Evolutionary conservation across 2,329 filamentous ascomycete genomes (phyloP).

Genomic region (Purpureocillium takamizusanense): DNA sequence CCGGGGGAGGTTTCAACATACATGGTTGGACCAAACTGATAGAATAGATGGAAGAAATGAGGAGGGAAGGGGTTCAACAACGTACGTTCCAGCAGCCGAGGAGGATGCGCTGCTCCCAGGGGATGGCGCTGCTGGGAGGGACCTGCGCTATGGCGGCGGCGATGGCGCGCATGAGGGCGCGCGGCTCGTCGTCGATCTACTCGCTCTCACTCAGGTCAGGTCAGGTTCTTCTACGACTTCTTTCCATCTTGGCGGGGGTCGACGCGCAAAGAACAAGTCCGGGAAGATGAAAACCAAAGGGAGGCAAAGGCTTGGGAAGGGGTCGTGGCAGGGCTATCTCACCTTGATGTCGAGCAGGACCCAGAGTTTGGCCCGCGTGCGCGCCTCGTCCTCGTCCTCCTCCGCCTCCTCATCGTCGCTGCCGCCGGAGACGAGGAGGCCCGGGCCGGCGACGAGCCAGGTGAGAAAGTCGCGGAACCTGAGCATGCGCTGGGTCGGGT

Average conservation of each 20-base stretch:
- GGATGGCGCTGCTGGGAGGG: constrained; percentile 32
- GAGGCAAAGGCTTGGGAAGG: no score
- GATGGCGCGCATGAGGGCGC: constrained; percentile 62
- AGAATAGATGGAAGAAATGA: neutral
- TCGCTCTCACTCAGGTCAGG: no score
- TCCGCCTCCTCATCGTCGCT: no score
- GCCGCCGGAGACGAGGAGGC: constrained; percentile 32
- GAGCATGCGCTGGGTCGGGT: constrained; percentile 65
- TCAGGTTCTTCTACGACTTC: no score
- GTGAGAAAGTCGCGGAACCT: constrained; percentile 64
- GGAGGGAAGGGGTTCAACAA: constrained; percentile 3
- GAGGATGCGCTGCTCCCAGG: constrained; percentile 67
- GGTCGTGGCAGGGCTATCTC: constrained; percentile 7
- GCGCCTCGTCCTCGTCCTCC: constrained; percentile 42
- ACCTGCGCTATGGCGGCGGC: constrained; percentile 51
- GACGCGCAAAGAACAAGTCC: neutral
- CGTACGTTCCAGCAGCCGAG: constrained; percentile 74
- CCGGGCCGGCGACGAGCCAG: constrained; percentile 48
- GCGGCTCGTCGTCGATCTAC: constrained; percentile 60
- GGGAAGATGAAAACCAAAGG: no score
- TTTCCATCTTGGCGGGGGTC: no score
- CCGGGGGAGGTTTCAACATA: no score
- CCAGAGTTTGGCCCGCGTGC: constrained; percentile 57
- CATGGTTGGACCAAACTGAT: neutral
- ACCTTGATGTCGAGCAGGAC: constrained; percentile 84